Percentiles rank a stretch among this genome's conserved stretches.
These are phyloP conservation scores for Globisporangium cystogenes DNA, from an alignment of 352 stramenopile species.

Conservation along the genomic window DNA sequence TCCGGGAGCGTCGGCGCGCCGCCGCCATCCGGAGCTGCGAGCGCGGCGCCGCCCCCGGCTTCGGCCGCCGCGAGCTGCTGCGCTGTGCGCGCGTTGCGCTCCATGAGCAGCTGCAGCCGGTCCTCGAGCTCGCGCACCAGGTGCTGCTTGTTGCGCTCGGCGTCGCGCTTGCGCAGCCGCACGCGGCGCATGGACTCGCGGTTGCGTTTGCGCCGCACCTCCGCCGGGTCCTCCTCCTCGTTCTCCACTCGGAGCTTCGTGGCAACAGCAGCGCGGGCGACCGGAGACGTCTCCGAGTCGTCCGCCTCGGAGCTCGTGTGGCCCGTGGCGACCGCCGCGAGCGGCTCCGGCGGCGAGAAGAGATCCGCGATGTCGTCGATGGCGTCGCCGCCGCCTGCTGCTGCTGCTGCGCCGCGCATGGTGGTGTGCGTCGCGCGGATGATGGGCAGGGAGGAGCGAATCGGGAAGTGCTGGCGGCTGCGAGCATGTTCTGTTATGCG, in stretches of 20 bases:
- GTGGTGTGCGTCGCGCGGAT: too few species aligned
- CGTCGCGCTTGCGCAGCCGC: constrained; percentile 12
- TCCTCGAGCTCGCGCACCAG: neutral
- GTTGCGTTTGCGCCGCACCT: constrained; percentile 18
- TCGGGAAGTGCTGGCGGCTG: too few species aligned
- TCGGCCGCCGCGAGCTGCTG: neutral
- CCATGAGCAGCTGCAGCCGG: neutral
- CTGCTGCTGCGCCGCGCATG: too few species aligned
- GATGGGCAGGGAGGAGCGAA: too few species aligned
- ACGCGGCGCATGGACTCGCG: constrained; percentile 25
- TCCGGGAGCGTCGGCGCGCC: constrained; percentile 1
- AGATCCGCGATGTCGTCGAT: neutral
- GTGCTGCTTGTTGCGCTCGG: neutral
- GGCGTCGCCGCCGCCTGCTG: too few species aligned
- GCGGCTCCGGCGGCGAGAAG: neutral
- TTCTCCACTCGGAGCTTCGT: neutral
- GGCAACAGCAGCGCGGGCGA: too few species aligned
- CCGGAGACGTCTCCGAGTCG: neutral
- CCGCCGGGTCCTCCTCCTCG: neutral
- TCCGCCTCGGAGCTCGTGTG: neutral
- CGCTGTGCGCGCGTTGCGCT: constrained; percentile 3
- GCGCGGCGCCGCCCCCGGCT: too few species aligned
- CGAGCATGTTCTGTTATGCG: too few species aligned
- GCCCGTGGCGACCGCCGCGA: neutral
- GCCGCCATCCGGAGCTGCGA: too few species aligned